phyloP scores from a whole-genome alignment of 805 yeast species.

The Ogataea methylovora region DNA sequence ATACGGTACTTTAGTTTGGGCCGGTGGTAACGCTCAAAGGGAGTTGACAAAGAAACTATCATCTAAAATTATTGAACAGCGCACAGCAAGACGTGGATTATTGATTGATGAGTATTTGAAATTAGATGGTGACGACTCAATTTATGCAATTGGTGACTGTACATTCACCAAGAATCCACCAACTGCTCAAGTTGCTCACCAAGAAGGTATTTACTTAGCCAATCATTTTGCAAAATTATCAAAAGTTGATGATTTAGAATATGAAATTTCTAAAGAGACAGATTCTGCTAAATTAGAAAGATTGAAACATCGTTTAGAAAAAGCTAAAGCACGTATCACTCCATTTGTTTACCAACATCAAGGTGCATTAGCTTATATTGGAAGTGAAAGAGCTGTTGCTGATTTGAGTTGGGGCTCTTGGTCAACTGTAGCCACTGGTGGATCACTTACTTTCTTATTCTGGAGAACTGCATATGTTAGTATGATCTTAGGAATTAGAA shows the following conservation, averaged over 20 bases:
- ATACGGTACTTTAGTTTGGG: slow-evolving; percentile 92
- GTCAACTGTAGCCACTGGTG: slow-evolving; percentile 74
- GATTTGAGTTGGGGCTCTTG: slow-evolving; percentile 77
- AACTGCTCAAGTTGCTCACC: slow-evolving; percentile 95
- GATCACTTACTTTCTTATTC: slow-evolving; percentile 78
- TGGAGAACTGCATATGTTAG: slow-evolving; percentile 92
- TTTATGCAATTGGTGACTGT: slow-evolving; percentile 91
- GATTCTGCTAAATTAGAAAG: slow-evolving; percentile 35
- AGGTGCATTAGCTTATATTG: slow-evolving; percentile 91
- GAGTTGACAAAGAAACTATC: slow-evolving; percentile 61
- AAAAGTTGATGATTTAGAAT: slow-evolving; percentile 51
- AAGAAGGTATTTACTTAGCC: slow-evolving; percentile 81
- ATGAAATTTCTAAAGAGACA: slow-evolving; percentile 31
- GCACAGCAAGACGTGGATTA: slow-evolving; percentile 82
- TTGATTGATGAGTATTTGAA: slow-evolving; percentile 73
- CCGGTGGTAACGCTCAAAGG: slow-evolving; percentile 91
- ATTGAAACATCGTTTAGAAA: slow-evolving; percentile 36
- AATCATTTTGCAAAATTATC: slow-evolving; percentile 56
- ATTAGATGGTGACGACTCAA: slow-evolving; percentile 69
- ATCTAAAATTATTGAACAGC: slow-evolving; percentile 61
- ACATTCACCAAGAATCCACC: slow-evolving; percentile 87
- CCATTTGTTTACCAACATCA: slow-evolving; percentile 77
- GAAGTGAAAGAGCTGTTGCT: slow-evolving; percentile 87
- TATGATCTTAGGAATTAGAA: slow-evolving; percentile 85
- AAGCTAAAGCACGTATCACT: slow-evolving; percentile 32